phyloP scores from a whole-genome alignment of 306 rosid genomes.

The Fagus sylvatica region DNA sequence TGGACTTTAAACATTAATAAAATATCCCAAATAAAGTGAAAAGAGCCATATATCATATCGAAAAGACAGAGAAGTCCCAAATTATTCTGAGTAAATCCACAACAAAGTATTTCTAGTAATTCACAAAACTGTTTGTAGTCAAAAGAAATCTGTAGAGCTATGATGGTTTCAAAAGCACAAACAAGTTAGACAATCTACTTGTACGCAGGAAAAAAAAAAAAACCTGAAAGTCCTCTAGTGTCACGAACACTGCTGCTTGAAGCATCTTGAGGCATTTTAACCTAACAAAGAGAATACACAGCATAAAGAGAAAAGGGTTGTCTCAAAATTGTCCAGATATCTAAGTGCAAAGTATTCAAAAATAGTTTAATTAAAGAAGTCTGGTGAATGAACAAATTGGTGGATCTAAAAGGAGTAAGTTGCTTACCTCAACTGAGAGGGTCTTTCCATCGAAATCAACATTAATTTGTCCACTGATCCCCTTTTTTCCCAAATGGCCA shows the following conservation, averaged over 20 bases:
- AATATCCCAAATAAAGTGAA: not conserved
- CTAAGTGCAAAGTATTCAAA: not conserved
- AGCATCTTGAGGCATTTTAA: constrained; percentile 96
- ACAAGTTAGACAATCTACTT: not conserved
- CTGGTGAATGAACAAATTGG: not conserved
- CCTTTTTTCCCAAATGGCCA: constrained; percentile 78
- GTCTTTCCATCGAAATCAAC: constrained; percentile 69
- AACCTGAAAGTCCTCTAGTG: constrained; percentile 93
- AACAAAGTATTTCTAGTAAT: not conserved
- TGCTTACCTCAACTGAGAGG: constrained; percentile 74
- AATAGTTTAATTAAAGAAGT: not conserved
- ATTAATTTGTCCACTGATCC: constrained; percentile 75
- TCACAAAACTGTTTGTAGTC: not conserved
- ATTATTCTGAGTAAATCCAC: not conserved
- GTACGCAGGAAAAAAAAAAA: constrained; percentile 1
- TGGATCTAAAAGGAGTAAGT: not conserved
- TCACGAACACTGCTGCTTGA: constrained; percentile 75
- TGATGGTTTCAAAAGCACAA: not conserved
- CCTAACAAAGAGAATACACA: constrained; percentile 41
- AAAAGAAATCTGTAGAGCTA: not conserved
- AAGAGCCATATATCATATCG: no score
- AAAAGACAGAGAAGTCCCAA: not conserved
- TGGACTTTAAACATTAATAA: not conserved
- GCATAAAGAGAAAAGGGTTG: constrained; percentile 5
- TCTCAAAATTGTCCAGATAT: not conserved